Evolutionary conservation across 116 monocot species (phyloP), one percentile per base, ranked within the genome.

Genomic region (Cymodocea nodosa): DNA sequence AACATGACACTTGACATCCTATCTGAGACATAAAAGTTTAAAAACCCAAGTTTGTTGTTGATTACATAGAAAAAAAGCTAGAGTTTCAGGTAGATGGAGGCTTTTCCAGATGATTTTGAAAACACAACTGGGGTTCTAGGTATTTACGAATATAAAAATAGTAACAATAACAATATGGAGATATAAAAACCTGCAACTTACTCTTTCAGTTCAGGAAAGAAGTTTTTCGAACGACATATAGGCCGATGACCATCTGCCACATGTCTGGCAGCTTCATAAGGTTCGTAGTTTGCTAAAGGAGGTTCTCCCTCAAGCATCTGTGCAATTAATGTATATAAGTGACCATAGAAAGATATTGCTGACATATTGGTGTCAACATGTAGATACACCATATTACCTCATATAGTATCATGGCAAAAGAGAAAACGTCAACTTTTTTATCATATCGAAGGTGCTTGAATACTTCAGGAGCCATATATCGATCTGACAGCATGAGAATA

Each of bases 391-490:
- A 10, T 34, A 35, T 65, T 80, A 98, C 98, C 98, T 98, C 89
- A 54, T 92, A 98, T 20, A 98, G 63, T 80, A 98, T 98, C 98
- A 98, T 98, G 20, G 86, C 92, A 79, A 98, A 98, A 57, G 98
- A 98, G 77, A 98, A 98, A 56, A 98, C 89, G 77, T 98, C 98
- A 37, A 98, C 98, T 17, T 79, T 98, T 63, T 98, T 98, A 64
- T 98, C 98, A 80, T 98, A 98, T 62, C 72, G 88, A 69, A 92
- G 83, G 66, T 97, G 97, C 66, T 75, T 98, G 80, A 98, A 98
- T 13, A 92, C 98, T 84, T 98, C 92, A 70, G 98, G 92, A 50
- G 98, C 98, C 98, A 98, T 98, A 72, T 98, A 98, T 35, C 97
- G 91, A 62, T 97, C 91, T 97, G 52, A 60, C 49, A 37, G 25